Evolutionary conservation across 108 stramenopile species (phyloP).

Genomic region (Licmophora abbreviata): DNA sequence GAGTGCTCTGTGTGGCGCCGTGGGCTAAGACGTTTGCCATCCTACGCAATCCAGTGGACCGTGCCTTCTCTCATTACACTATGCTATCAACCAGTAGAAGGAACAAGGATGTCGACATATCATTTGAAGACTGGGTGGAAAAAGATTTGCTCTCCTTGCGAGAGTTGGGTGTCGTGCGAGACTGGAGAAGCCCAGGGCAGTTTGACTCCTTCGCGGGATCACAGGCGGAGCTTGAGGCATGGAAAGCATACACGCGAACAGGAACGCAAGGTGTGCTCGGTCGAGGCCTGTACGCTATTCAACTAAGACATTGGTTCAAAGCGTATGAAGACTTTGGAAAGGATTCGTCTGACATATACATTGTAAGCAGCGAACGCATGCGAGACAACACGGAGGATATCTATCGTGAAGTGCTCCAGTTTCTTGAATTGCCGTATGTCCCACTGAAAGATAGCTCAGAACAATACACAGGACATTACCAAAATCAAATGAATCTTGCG

Average conservation of each 20-base stretch:
- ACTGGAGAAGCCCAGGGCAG: too few species aligned
- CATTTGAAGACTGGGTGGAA: constrained; percentile 20
- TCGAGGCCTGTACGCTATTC: constrained; percentile 83
- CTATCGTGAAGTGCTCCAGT: constrained; percentile 17
- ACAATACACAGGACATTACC: too few species aligned
- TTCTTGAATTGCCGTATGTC: constrained; percentile 6
- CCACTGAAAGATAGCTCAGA: too few species aligned
- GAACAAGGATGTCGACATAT: too few species aligned
- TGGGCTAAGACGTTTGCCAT: constrained; percentile 3
- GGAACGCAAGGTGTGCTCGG: constrained; percentile 65
- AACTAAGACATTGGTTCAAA: constrained; percentile 74
- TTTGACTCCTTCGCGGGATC: too few species aligned
- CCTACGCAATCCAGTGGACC: constrained; percentile 3
- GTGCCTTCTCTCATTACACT: constrained; percentile 1
- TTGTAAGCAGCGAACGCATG: too few species aligned
- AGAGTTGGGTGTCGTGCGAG: constrained; percentile 43
- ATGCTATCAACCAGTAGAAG: neutral
- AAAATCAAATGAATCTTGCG: constrained; percentile 3
- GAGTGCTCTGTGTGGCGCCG: neutral
- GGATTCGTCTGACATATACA: too few species aligned
- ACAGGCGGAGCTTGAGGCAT: too few species aligned
- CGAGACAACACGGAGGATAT: constrained; percentile 12
- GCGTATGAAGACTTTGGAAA: constrained; percentile 61
- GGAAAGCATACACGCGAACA: too few species aligned
- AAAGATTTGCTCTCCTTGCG: constrained; percentile 52